These are phyloP conservation scores for Cadophora sp. DNA, from an alignment of 2,329 filamentous ascomycete species.

Conservation along the genomic window DNA sequence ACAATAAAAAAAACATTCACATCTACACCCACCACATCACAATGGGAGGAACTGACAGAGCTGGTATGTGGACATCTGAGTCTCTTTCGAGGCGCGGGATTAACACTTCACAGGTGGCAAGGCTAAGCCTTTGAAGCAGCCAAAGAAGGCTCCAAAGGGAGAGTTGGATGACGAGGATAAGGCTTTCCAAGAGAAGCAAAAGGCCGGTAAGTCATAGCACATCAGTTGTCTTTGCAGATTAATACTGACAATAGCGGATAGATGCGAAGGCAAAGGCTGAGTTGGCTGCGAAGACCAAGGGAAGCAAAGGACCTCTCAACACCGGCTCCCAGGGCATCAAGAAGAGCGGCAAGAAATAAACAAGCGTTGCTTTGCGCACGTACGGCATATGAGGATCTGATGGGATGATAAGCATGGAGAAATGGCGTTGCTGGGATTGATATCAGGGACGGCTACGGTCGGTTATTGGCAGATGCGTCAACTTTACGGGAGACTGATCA, in stretches of 20 bases:
- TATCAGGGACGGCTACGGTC: slow-evolving; percentile 20
- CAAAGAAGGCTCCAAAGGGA: slow-evolving; percentile 79
- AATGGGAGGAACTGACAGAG: slow-evolving; percentile 73
- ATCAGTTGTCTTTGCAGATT: neutral
- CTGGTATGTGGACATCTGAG: slow-evolving; percentile 55
- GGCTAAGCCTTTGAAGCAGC: slow-evolving; percentile 83
- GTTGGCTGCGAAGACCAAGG: slow-evolving; percentile 76
- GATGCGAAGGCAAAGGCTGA: slow-evolving; percentile 89
- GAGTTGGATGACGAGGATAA: slow-evolving; percentile 88
- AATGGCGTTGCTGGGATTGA: slow-evolving; percentile 24
- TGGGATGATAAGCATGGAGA: slow-evolving; percentile 21
- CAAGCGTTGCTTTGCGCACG: neutral
- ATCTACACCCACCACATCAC: slow-evolving; percentile 51
- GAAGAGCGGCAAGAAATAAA: slow-evolving; percentile 95
- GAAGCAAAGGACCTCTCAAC: slow-evolving; percentile 86
- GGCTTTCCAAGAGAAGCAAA: slow-evolving; percentile 84
- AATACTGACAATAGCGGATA: slow-evolving; percentile 44
- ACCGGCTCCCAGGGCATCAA: slow-evolving; percentile 89
- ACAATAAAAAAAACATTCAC: slow-evolving; percentile 17
- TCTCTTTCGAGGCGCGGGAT: slow-evolving; percentile 21
- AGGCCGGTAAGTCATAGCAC: slow-evolving; percentile 69
- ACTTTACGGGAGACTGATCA: slow-evolving; percentile 20
- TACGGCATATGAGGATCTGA: slow-evolving; percentile 9
- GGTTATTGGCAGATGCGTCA: slow-evolving; percentile 13
- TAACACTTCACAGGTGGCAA: slow-evolving; percentile 69